Evolutionary conservation across 1,284 basidiomycete genomes (phyloP), one percentile per base, ranked within the genome.

Genomic region (Malassezia nana): DNA sequence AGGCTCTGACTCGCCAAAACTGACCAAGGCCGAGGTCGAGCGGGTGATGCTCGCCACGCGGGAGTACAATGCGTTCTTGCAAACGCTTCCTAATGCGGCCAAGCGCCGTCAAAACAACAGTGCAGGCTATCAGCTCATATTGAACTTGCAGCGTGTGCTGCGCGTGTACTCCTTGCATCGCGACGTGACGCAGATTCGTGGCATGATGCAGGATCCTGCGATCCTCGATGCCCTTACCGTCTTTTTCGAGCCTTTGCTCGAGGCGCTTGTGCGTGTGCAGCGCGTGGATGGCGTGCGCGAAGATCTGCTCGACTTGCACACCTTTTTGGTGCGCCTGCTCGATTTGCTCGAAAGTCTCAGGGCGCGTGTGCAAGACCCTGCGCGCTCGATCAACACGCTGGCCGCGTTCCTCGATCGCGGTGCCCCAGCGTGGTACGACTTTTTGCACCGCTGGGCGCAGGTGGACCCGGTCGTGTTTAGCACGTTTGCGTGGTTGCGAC

Each of bases 401-500:
- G 67, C 69, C 13, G 55, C 62, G 33, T 63, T 72, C 51, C 56
- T 72, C 4, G 68, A 68, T 52, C 60, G 65, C 40, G 63, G 62
- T 12, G 59, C 63, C 35, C 64, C 62, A 2, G 32, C 39, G 8
- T 65, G 60, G 65, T 72, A 63, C 58, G 32, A 33, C 13, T 67
- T 66, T 50, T 33, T 72, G 41, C 60, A 63, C 33, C 47, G 52
- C 22, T 63, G 58, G 22, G 33, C 63, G 18, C 58, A 59, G 12
- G 51, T 55, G 4, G 60, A 62, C 12, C 59, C 67, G 7, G 59
- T 55, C 6, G 60, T 69, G 28, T 65, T 64, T 50, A 64, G 62
- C 56, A 62, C 66, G 58, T 71, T 70, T 47, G 62, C 63, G 12
- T 71, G 69, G 69, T 57, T 70, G 50, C 62, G 64, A 22, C 60